These are phyloP conservation scores for Xylariaceae sp. DNA, from an alignment of 2,329 filamentous ascomycete species.

Conservation along the genomic window DNA sequence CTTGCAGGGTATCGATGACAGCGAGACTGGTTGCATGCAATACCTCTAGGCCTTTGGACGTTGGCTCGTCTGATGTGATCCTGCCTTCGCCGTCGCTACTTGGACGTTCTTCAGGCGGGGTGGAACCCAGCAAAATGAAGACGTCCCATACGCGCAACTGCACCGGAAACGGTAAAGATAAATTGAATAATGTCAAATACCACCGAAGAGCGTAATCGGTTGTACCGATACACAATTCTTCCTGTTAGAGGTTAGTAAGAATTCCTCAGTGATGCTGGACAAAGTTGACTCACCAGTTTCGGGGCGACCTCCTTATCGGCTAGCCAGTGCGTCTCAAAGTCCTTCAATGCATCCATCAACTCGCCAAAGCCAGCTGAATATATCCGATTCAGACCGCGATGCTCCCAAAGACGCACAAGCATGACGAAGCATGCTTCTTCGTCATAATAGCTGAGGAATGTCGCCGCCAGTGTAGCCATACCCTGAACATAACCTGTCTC, in stretches of 20 bases:
- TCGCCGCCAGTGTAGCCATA: conserved; percentile 91
- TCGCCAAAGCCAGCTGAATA: conserved; percentile 83
- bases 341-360: conserved; percentile 77
- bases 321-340: conserved; percentile 85
- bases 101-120: conserved; percentile 38
- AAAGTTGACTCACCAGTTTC: conserved; percentile 62
- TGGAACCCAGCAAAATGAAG: conserved; percentile 88
- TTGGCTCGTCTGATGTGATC: conserved; percentile 24
- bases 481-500: conserved; percentile 95
- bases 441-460: conserved; percentile 92
- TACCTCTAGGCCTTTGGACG: conserved; percentile 71
- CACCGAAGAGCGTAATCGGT: conserved; percentile 95
- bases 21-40: conserved; percentile 87
- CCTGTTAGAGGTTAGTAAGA: conserved; percentile 38
- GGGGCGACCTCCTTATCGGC: conserved; percentile 69
- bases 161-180: conserved; percentile 89
- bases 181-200: conserved; percentile 97
- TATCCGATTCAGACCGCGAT: conserved; percentile 78
- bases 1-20: conserved; percentile 82
- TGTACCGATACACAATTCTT: conserved; percentile 73
- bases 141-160: conserved; percentile 97
- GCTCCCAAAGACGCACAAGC: conserved; percentile 90
- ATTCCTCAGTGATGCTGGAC: background rate
- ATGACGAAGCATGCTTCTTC: conserved; percentile 94
- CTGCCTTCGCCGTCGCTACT: conserved; percentile 10